Percentiles rank a stretch among this genome's conserved stretches.
These are phyloP conservation scores for Erodium texanum DNA, from an alignment of 441 rosid species.

Conservation along the genomic window DNA sequence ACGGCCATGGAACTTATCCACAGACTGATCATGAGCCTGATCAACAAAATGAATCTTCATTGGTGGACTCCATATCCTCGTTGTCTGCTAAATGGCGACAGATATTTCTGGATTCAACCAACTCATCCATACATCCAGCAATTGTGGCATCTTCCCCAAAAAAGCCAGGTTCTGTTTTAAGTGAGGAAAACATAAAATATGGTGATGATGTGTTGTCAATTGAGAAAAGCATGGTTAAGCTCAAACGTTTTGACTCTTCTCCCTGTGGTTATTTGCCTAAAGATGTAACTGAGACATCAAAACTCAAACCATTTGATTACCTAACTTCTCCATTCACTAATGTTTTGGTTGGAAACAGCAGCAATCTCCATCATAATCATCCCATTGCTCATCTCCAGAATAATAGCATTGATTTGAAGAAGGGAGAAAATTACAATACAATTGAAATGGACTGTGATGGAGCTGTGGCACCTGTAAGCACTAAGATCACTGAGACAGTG, in stretches of 20 bases:
- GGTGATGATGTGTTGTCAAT: slow-evolving; percentile 33
- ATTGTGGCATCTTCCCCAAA: slow-evolving; percentile 58
- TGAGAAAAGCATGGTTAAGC: slow-evolving; percentile 39
- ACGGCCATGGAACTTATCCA: slow-evolving; percentile 12
- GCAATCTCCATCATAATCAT: slow-evolving; percentile 14
- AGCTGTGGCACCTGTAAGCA: slow-evolving; percentile 17
- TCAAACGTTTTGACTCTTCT: slow-evolving; percentile 37
- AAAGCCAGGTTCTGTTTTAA: slow-evolving; percentile 34
- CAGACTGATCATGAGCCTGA: no score
- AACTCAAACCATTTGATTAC: slow-evolving; percentile 32
- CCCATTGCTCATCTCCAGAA: slow-evolving; percentile 39
- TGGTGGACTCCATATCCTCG: slow-evolving; percentile 32
- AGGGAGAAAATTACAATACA: slow-evolving; percentile 14
- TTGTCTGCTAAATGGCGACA: slow-evolving; percentile 31
- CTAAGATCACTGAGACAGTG: slow-evolving; percentile 13
- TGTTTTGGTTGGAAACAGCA: slow-evolving; percentile 26
- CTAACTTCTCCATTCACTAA: slow-evolving; percentile 28
- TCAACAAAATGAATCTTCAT: slow-evolving; percentile 28
- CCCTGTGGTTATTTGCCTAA: slow-evolving; percentile 36
- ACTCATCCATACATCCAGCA: slow-evolving; percentile 24
- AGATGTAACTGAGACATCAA: slow-evolving; percentile 46
- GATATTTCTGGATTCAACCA: slow-evolving; percentile 28
- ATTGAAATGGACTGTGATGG: slow-evolving; percentile 12
- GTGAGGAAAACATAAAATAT: slow-evolving; percentile 35
- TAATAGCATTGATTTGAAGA: slow-evolving; percentile 26